Conservation (phyloP, 2,329 filamentous ascomycete genomes). For the Chaetothyriales sp. region DNA sequence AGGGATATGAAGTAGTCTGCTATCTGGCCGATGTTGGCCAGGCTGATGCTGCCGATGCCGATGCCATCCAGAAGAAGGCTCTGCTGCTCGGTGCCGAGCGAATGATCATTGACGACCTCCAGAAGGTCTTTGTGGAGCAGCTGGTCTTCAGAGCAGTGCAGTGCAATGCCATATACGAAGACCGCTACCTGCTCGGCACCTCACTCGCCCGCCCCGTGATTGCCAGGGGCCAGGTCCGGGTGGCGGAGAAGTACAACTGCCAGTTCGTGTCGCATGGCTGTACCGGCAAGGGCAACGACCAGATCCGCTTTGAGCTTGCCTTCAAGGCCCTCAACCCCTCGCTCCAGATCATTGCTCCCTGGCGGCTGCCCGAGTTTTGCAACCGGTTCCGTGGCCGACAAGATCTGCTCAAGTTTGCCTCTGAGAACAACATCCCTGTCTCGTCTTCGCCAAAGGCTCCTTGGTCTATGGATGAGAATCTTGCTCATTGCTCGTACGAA, state of each 20-base stretch:
- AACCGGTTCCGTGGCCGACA: conserved; percentile 34
- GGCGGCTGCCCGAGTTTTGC: conserved; percentile 35
- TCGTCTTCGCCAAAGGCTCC: conserved; percentile 44
- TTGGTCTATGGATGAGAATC: conserved; percentile 53
- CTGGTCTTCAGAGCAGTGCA: conserved; percentile 67
- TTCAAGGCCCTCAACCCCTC: conserved; percentile 34
- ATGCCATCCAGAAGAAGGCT: conserved; percentile 49
- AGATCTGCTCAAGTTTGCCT: conserved; percentile 35
- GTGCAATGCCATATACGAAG: conserved; percentile 37
- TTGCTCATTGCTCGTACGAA: conserved; percentile 53
- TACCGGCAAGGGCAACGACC: conserved; percentile 34
- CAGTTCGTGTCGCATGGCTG: conserved; percentile 27
- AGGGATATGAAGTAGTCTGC: conserved; percentile 45
- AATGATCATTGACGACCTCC: conserved; percentile 43
- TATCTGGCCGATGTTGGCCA: conserved; percentile 60
- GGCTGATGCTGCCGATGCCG: conserved; percentile 55
- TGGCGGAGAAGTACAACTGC: conserved; percentile 30
- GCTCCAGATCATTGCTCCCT: conserved; percentile 35
- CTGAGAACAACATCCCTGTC: conserved; percentile 32
- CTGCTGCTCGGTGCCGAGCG: conserved; percentile 51
- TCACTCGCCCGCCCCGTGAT: conserved; percentile 31
- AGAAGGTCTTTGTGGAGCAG: conserved; percentile 63
- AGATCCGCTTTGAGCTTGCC: conserved; percentile 36
- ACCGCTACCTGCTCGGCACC: conserved; percentile 17
- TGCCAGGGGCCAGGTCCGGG: conserved; percentile 30